Percentiles rank a stretch among this genome's conserved stretches.
Conservation (phyloP, 2,329 filamentous ascomycete genomes). For the Fusarium odoratissimum region DNA sequence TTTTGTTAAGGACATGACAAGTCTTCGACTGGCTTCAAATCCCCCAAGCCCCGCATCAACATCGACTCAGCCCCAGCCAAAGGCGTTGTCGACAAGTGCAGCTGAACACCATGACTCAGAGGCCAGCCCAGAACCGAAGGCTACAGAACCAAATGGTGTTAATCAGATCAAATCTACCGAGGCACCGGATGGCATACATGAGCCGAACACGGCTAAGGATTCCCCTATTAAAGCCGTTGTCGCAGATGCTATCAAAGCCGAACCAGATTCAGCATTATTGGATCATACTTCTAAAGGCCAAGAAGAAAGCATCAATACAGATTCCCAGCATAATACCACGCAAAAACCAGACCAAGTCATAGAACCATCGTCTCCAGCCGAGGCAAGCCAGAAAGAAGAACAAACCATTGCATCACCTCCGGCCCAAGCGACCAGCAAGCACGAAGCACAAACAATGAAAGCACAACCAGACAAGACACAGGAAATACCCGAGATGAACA, state of each 20-base stretch:
- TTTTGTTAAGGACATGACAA: slow-evolving; percentile 49
- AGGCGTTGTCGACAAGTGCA: slow-evolving; percentile 34
- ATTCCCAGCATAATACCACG: background rate
- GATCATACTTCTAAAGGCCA: slow-evolving; percentile 4
- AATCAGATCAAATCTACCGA: background rate
- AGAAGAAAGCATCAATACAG: background rate
- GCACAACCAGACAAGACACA: background rate
- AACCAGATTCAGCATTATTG: background rate
- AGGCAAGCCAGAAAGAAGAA: background rate
- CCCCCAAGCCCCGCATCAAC: slow-evolving; percentile 35
- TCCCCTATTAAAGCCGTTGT: slow-evolving; percentile 21
- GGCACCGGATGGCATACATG: background rate
- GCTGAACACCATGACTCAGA: slow-evolving; percentile 29
- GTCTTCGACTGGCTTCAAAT: slow-evolving; percentile 47
- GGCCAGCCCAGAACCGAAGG: slow-evolving; percentile 26
- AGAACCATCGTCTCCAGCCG: background rate
- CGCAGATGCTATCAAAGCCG: background rate
- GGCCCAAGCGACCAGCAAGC: background rate
- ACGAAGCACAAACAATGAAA: background rate
- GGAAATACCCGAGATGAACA: slow-evolving; percentile 16
- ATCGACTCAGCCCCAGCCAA: slow-evolving; percentile 36
- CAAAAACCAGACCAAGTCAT: slow-evolving; percentile 1
- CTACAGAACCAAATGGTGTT: slow-evolving; percentile 23
- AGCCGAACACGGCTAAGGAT: slow-evolving; percentile 1
- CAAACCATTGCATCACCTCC: background rate